phyloP scores from a whole-genome alignment of 768 basidiomycete genomes.

The Termitomyces sp. region DNA sequence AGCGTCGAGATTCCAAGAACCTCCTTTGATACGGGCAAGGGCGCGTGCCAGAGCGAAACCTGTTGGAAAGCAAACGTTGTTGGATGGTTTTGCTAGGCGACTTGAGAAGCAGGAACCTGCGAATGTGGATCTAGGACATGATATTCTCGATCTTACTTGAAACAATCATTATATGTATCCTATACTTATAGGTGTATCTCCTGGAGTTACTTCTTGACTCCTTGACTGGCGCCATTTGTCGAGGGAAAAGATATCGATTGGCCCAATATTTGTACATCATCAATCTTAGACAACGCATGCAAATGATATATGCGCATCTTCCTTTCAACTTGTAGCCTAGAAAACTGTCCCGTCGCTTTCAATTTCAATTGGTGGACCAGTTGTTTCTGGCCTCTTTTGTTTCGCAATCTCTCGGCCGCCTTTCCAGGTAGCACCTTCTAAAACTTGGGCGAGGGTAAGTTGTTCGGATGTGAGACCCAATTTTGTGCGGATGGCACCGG shows the following conservation, averaged over 20 bases:
- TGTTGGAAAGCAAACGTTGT: conserved; percentile 2
- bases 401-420: conserved; percentile 92
- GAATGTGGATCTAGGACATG: not conserved
- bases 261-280: no score
- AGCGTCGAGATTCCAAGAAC: not conserved
- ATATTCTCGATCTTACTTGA: conserved; percentile 15
- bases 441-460: conserved; percentile 77
- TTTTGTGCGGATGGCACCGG: conserved; percentile 57
- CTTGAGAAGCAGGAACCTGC: not conserved
- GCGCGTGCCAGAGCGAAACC: conserved; percentile 5
- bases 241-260: no score
- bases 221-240: no score
- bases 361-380: conserved; percentile 85
- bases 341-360: conserved; percentile 84
- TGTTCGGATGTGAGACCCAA: conserved; percentile 44
- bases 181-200: no score
- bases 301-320: no score
- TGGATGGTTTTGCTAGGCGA: conserved; percentile 1
- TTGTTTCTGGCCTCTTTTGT: conserved; percentile 60
- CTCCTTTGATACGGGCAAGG: conserved; percentile 13
- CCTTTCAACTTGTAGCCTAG: conserved; percentile 19
- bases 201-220: no score
- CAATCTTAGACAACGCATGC: no score
- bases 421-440: conserved; percentile 97
- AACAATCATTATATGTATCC: not conserved